Conservation (phyloP, 805 yeast genomes). For the Monosporozyma yasuniensis region DNA sequence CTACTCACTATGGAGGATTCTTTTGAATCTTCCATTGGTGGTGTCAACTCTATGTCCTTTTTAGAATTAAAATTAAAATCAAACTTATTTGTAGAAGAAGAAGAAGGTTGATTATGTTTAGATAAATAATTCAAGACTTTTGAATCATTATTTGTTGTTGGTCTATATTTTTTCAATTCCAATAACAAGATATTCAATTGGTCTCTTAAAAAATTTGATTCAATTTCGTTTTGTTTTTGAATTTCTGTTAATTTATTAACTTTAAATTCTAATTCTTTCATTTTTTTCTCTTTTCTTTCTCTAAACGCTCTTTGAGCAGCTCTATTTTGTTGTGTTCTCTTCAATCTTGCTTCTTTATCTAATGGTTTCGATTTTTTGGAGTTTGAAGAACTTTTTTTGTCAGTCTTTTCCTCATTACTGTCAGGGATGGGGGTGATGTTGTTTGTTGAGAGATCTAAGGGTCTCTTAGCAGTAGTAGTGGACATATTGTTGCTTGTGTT, state of each 20-base stretch:
- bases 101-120: constrained; percentile 2
- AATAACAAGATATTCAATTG: constrained; percentile 68
- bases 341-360: constrained; percentile 70
- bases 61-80: background rate
- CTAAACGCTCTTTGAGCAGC: constrained; percentile 97
- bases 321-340: constrained; percentile 91
- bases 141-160: constrained; percentile 27
- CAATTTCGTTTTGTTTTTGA: constrained; percentile 58
- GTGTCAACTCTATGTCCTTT: background rate
- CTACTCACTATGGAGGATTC: background rate
- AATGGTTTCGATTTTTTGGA: constrained; percentile 61
- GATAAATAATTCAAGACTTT: constrained; percentile 20
- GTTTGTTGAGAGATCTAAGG: constrained; percentile 7
- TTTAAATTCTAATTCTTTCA: constrained; percentile 77
- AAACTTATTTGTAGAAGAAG: background rate
- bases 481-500: constrained; percentile 3
- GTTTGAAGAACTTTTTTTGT: background rate
- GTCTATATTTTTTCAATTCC: constrained; percentile 58
- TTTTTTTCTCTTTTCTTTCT: constrained; percentile 80
- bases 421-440: background rate
- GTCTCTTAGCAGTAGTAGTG: constrained; percentile 14
- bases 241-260: constrained; percentile 67
- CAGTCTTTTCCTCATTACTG: background rate
- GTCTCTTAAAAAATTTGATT: constrained; percentile 61
- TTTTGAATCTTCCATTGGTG: background rate